Percentiles rank a stretch among this genome's conserved stretches.
These are phyloP conservation scores for Quercus alba DNA, from an alignment of 306 rosid species.

Conservation along the genomic window DNA sequence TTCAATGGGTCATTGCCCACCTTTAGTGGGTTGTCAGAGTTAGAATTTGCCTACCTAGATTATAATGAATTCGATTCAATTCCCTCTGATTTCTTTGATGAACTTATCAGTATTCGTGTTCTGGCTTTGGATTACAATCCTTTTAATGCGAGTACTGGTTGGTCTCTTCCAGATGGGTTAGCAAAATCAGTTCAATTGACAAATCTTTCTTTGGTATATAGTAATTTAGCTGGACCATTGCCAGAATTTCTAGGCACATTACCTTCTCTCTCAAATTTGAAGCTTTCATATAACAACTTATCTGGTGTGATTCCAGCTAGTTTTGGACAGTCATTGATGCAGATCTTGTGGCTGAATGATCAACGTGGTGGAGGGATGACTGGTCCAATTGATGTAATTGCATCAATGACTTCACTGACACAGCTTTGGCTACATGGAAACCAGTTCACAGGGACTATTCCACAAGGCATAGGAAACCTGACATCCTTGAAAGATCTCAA, in stretches of 20 bases:
- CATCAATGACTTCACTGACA: constrained; percentile 56
- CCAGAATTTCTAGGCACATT: constrained; percentile 64
- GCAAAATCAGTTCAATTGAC: constrained; percentile 56
- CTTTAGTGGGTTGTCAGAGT: constrained; percentile 69
- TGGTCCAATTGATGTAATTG: constrained; percentile 57
- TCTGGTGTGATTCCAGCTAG: constrained; percentile 52
- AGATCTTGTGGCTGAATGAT: constrained; percentile 77
- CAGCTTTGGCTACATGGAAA: constrained; percentile 87
- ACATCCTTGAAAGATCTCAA: constrained; percentile 66
- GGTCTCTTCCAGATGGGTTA: constrained; percentile 67
- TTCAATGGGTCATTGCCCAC: constrained; percentile 60
- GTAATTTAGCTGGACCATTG: constrained; percentile 64
- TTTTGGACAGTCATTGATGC: constrained; percentile 58
- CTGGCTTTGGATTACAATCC: constrained; percentile 66
- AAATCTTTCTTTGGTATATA: constrained; percentile 50
- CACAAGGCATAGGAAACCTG: constrained; percentile 54
- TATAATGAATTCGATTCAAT: constrained; percentile 67
- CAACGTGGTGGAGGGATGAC: constrained; percentile 59
- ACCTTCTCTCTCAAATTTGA: constrained; percentile 56
- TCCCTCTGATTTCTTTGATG: constrained; percentile 64
- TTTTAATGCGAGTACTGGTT: constrained; percentile 55
- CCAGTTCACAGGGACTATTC: constrained; percentile 62
- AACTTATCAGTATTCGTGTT: constrained; percentile 49
- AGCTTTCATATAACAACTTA: constrained; percentile 56
- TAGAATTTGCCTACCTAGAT: constrained; percentile 71